Base-by-base conservation (phyloP, 2,329 filamentous ascomycete genomes). In the Colletotrichum siamense region DNA sequence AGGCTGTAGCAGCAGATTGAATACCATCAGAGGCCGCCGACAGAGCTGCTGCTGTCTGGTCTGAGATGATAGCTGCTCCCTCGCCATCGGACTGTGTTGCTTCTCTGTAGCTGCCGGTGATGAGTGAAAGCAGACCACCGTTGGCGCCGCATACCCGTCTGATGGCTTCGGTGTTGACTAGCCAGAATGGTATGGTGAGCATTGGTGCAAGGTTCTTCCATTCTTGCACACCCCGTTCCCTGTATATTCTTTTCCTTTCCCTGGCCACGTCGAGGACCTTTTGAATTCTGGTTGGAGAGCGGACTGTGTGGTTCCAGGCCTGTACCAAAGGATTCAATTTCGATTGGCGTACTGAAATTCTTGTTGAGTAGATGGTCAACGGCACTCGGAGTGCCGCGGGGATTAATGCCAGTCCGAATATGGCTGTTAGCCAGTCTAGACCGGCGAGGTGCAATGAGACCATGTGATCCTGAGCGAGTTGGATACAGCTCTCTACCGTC, bases 131-230 rank as follows among this genome's bases (percentile, higher is more conserved):
- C 6, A 87, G 61, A 1, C 87, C 87, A 4, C 78, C 79, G 7
- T 84, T 82, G 4, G 85, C 84, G 15, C 86, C 87, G 71, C 84
- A 86, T 30, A 91, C 82, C n/a, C 88, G 83, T 39, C 90, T 83
- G 30, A 92, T 78, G 5, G 86, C 85, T 80, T 91, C 89, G 13
- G 91, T 88, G 22, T 87, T 86, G 44, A 87, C 77, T 24, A 92
- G 77, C 83, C 91, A 92, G 16, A 89, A 82, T 5, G 89, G 85
- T 32, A 91, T 81, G 72, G 84, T 83, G 4, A 87, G 78, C 4
- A 89, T 24, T 3, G 82, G 82, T 30, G 82, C 77, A 61, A 85
- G 86, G 5, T 85, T 76, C 81, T 88, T 90, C 88, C 88, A 91
- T 15, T 79, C 64, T 81, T 90, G 89, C 10, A 88, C 81, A 6